A percentile compares a stretch with the other conserved stretches of the same genome.
Conservation (phyloP, 139 green algal genomes). For the Chlamydomonas sp. region DNA sequence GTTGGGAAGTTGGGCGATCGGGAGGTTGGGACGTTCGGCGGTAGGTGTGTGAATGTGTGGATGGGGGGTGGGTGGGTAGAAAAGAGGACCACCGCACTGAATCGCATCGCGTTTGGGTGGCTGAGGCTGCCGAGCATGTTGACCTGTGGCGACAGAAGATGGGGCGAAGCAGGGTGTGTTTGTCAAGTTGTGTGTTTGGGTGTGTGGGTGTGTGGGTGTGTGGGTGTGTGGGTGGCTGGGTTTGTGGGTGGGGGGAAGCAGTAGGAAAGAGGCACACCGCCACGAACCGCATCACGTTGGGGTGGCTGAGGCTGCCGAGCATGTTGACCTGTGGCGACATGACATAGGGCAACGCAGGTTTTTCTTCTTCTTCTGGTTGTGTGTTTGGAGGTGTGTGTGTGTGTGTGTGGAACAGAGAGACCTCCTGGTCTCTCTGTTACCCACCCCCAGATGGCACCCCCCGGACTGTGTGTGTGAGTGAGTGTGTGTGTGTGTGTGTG, state of each 20-base stretch:
- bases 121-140: background rate
- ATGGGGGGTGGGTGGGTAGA: background rate
- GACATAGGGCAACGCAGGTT: background rate
- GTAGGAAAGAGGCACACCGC: background rate
- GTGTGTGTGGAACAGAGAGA: background rate
- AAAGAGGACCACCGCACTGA: constrained; percentile 2
- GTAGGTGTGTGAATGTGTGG: background rate
- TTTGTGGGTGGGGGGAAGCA: background rate
- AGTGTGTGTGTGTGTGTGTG: too few relatives aligned
- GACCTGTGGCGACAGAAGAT: background rate
- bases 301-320: background rate
- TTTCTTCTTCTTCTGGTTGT: background rate
- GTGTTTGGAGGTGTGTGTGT: too few relatives aligned
- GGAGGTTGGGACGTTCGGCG: background rate
- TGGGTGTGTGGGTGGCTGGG: background rate
- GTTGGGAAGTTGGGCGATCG: background rate
- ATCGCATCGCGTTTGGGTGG: background rate
- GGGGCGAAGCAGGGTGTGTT: too few relatives aligned
- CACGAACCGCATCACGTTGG: constrained; percentile 1
- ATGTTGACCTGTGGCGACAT: background rate
- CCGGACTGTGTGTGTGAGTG: too few relatives aligned
- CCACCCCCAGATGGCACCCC: too few relatives aligned
- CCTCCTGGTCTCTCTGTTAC: background rate
- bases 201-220: background rate
- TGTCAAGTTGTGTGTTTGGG: background rate